A percentile compares a stretch with the other conserved stretches of the same genome.
Conservation (phyloP, 2,329 filamentous ascomycete genomes). For the Sporothrix euskadiensis region DNA sequence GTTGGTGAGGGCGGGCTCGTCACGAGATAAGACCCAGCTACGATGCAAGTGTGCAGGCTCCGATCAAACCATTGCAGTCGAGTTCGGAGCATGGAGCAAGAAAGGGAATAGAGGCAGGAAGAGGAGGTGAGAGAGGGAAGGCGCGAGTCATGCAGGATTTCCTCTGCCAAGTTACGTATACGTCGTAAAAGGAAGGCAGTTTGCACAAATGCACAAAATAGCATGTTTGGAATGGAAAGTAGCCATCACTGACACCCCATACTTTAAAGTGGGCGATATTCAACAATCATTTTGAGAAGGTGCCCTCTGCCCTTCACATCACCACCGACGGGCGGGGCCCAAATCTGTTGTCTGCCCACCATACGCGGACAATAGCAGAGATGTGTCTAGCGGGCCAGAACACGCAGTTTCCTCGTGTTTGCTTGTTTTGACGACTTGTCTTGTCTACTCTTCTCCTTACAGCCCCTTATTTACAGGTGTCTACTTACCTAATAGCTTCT, state of each 20-base stretch:
- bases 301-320: neutral
- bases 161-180: neutral
- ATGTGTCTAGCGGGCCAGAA: neutral
- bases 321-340: neutral
- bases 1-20: neutral
- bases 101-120: no score
- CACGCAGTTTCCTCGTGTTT: slow-evolving; percentile 2
- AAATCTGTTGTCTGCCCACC: neutral
- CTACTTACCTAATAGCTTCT: neutral
- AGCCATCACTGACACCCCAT: neutral
- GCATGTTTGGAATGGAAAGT: neutral
- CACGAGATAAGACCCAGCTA: slow-evolving; percentile 12
- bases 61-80: neutral
- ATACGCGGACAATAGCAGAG: neutral
- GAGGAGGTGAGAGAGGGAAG: neutral
- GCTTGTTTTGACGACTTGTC: slow-evolving; percentile 3
- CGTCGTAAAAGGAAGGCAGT: neutral
- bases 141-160: neutral
- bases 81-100: neutral
- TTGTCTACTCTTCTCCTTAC: neutral
- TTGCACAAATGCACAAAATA: no score
- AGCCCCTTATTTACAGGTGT: neutral
- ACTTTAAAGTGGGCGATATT: neutral
- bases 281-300: neutral
- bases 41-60: neutral